Percentiles rank a stretch among this genome's conserved stretches.
Evolutionary conservation across 306 rosid species (phyloP).

Genomic region (Acacia acuminata): DNA sequence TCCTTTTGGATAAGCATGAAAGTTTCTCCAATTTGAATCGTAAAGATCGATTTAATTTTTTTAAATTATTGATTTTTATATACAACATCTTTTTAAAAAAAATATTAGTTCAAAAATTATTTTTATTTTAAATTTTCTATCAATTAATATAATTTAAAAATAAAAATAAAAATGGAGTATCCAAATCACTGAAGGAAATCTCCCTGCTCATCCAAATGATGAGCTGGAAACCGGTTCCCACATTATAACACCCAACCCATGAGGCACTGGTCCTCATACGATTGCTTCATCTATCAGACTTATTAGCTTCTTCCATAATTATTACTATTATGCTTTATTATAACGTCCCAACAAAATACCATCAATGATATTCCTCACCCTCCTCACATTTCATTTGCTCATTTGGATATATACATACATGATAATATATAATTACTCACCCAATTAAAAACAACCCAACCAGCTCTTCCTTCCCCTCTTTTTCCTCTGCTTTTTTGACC

Average conservation of each 20-base stretch:
- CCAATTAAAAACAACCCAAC: background rate
- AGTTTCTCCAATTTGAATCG: too few relatives aligned
- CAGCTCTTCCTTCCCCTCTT: background rate
- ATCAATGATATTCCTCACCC: slow-evolving; percentile 33
- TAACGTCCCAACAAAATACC: slow-evolving; percentile 65
- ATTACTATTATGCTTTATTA: slow-evolving; percentile 32
- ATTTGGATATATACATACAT: background rate
- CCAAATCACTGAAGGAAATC: too few relatives aligned
- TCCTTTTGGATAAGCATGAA: too few relatives aligned
- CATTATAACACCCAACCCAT: background rate
- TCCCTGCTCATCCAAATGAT: too few relatives aligned
- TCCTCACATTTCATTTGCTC: slow-evolving; percentile 26
- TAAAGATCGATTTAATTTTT: too few relatives aligned
- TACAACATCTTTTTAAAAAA: too few relatives aligned
- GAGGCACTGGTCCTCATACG: background rate
- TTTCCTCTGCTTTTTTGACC: slow-evolving; percentile 12
- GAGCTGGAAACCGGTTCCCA: too few relatives aligned
- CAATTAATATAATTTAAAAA: too few relatives aligned
- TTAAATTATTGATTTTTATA: too few relatives aligned
- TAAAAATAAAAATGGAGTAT: too few relatives aligned
- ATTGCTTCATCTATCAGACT: slow-evolving; percentile 21
- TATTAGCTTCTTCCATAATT: slow-evolving; percentile 47
- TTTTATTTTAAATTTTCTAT: too few relatives aligned
- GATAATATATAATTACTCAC: background rate
- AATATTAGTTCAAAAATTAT: too few relatives aligned